Evolutionary conservation across 257 asterid species (phyloP).

Genomic region (Solanum arcanum): DNA sequence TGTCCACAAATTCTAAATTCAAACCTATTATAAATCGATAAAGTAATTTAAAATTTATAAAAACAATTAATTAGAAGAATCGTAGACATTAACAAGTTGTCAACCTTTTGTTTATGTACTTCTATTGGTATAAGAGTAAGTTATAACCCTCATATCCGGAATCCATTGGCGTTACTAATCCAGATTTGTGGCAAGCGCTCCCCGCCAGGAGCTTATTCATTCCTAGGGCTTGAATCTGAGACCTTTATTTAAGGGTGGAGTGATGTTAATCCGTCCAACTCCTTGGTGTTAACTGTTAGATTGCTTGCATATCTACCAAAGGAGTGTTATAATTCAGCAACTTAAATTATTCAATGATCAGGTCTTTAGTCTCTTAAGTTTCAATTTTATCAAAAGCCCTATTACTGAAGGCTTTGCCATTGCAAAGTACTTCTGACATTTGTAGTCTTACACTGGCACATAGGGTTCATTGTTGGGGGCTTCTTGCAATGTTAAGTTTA

Average conservation of each 20-base stretch:
- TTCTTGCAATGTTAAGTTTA: neutral
- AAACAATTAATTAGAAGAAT: neutral
- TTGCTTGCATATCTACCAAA: neutral
- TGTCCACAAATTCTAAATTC: neutral
- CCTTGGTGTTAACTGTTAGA: neutral
- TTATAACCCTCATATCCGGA: neutral
- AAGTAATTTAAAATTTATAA: neutral
- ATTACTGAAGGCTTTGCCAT: neutral
- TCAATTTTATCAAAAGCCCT: neutral
- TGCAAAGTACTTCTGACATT: neutral
- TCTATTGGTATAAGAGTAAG: neutral
- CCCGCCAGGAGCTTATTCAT: neutral
- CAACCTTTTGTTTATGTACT: neutral
- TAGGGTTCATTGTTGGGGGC: neutral
- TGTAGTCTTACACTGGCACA: neutral
- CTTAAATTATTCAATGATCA: neutral
- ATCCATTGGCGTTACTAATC: neutral
- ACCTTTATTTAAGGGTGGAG: neutral
- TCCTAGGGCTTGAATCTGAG: neutral
- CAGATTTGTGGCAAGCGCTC: neutral
- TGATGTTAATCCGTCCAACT: neutral
- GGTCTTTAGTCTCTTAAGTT: neutral
- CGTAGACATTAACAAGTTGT: neutral
- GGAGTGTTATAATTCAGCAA: neutral
- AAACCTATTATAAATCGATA: neutral